Conservation (phyloP, 1,284 basidiomycete genomes). For the Boletus sp. region DNA sequence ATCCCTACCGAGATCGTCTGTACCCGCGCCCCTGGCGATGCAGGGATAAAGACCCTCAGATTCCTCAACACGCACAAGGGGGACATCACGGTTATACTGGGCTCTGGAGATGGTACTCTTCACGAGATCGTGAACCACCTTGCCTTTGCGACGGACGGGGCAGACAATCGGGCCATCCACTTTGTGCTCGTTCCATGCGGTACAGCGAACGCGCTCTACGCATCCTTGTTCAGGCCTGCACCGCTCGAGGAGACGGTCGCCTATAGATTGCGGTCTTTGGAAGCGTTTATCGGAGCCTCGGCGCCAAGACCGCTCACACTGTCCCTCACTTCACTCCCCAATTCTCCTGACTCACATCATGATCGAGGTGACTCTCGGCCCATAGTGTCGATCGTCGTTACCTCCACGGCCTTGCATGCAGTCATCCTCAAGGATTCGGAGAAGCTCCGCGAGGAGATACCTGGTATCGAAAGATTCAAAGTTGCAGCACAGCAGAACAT, state of each 20-base stretch:
- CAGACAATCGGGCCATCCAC: slow-evolving; percentile 32
- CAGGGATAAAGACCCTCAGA: slow-evolving; percentile 54
- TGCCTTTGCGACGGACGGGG: slow-evolving; percentile 39
- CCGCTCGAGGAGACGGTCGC: slow-evolving; percentile 31
- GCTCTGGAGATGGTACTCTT: slow-evolving; percentile 90
- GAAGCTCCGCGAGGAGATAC: slow-evolving; percentile 64
- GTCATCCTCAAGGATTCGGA: slow-evolving; percentile 85
- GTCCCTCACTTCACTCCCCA: slow-evolving; percentile 54
- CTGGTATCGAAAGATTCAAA: slow-evolving; percentile 86
- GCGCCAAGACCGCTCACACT: slow-evolving; percentile 57
- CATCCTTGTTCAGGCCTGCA: slow-evolving; percentile 57
- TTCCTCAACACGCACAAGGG: slow-evolving; percentile 41
- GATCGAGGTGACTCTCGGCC: slow-evolving; percentile 21
- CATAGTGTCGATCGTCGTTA: slow-evolving; percentile 62
- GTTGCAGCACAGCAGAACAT: slow-evolving; percentile 81
- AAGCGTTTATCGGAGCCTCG: slow-evolving; percentile 46
- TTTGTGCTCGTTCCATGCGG: slow-evolving; percentile 77
- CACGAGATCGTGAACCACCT: slow-evolving; percentile 81
- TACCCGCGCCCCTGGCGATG: slow-evolving; percentile 62
- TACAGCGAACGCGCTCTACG: slow-evolving; percentile 94
- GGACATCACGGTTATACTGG: slow-evolving; percentile 58
- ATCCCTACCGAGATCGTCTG: slow-evolving; percentile 46
- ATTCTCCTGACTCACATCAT: slow-evolving; percentile 33
- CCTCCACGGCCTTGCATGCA: slow-evolving; percentile 87
- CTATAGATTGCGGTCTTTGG: slow-evolving; percentile 60